Evolutionary conservation across 1,284 basidiomycete species (phyloP).

Genomic region (Irpex rosettiformis): DNA sequence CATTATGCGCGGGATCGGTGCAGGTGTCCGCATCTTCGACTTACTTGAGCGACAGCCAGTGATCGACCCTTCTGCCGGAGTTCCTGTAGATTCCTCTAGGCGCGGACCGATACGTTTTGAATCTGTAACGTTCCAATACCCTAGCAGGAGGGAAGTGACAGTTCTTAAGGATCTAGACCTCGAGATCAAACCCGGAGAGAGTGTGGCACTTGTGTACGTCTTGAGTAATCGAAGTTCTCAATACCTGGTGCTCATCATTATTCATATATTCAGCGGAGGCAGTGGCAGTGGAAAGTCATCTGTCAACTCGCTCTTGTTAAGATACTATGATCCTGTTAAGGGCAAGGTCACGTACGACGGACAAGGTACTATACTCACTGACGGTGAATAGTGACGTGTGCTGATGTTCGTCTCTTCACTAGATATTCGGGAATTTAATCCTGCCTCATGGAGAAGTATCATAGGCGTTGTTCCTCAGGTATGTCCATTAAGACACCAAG

Average conservation of each 20-base stretch:
- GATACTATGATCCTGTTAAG: conserved; percentile 89
- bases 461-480: conserved; percentile 88
- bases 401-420: background rate
- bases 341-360: conserved; percentile 87
- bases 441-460: conserved; percentile 80
- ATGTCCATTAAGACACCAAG: conserved; percentile 8
- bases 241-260: background rate
- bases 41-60: conserved; percentile 79
- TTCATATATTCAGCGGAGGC: conserved; percentile 48
- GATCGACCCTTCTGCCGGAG: conserved; percentile 65
- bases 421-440: conserved; percentile 84
- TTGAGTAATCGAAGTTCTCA: conserved; percentile 1
- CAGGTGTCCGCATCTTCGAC: conserved; percentile 90
- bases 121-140: conserved; percentile 83
- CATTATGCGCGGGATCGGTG: conserved; percentile 90
- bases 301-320: conserved; percentile 81
- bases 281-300: conserved; percentile 93
- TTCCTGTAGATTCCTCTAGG: conserved; percentile 47
- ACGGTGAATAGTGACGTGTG: background rate
- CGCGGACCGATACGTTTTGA: conserved; percentile 77
- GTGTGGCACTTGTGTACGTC: conserved; percentile 87
- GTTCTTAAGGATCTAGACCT: conserved; percentile 81
- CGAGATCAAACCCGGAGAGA: conserved; percentile 77
- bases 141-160: conserved; percentile 72
- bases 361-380: conserved; percentile 48